Evolutionary conservation across 306 rosid genomes (phyloP).

Genomic region (Quercus variabilis): DNA sequence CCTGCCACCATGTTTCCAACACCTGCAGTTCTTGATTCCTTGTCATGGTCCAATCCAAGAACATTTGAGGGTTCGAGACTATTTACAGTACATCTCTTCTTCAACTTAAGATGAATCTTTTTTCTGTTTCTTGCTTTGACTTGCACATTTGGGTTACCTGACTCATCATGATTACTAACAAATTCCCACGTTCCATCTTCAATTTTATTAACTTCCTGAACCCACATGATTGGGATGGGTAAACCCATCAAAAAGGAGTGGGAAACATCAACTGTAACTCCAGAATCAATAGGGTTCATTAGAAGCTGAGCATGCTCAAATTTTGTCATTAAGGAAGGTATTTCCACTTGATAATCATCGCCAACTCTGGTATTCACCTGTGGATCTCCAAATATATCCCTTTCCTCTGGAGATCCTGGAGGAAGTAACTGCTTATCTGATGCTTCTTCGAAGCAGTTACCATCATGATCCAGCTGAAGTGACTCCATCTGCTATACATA

Average conservation of each 20-base stretch:
- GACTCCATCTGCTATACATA: constrained; percentile 49
- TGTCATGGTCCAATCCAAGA: constrained; percentile 16
- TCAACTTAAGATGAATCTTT: constrained; percentile 11
- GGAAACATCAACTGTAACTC: constrained; percentile 21
- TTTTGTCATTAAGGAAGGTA: constrained; percentile 48
- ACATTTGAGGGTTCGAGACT: constrained; percentile 3
- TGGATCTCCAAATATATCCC: constrained; percentile 39
- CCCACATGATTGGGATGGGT: constrained; percentile 49
- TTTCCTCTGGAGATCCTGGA: constrained; percentile 43
- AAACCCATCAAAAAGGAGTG: constrained; percentile 50
- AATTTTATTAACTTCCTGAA: constrained; percentile 25
- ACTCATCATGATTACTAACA: constrained; percentile 24
- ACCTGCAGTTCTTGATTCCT: constrained; percentile 15
- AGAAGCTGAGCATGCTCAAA: constrained; percentile 33
- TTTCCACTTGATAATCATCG: constrained; percentile 55
- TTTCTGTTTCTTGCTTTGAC: constrained; percentile 26
- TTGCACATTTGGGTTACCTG: constrained; percentile 14
- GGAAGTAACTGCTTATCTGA: constrained; percentile 29
- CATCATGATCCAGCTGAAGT: constrained; percentile 18
- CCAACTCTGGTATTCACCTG: constrained; percentile 54
- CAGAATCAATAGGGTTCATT: constrained; percentile 35
- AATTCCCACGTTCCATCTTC: constrained; percentile 23
- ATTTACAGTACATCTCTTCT: constrained; percentile 25
- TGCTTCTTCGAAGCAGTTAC: constrained; percentile 33
- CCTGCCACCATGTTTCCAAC: constrained; percentile 8